A percentile compares a stretch with the other conserved stretches of the same genome.
Conservation (phyloP, 164 flowering plant species). For the Echeveria elegans region DNA sequence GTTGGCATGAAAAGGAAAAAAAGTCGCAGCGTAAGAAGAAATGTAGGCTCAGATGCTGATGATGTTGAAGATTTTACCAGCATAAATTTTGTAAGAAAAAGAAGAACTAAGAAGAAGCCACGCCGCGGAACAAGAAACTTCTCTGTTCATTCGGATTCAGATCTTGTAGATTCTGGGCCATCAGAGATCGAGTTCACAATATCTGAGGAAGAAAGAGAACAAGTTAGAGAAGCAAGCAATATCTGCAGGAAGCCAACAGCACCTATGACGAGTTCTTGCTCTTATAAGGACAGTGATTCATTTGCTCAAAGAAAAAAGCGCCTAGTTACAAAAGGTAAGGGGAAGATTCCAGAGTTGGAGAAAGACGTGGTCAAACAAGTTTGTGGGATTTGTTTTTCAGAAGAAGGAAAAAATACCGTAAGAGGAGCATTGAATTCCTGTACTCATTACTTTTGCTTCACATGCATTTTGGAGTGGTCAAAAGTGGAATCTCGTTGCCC, state of each 20-base stretch:
- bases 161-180: constrained; percentile 42
- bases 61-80: constrained; percentile 4
- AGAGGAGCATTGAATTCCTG: constrained; percentile 81
- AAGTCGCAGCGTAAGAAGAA: constrained; percentile 20
- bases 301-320: constrained; percentile 20
- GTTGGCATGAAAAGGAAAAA: constrained; percentile 24
- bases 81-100: background rate
- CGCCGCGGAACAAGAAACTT: constrained; percentile 23
- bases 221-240: constrained; percentile 51
- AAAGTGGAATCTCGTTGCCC: constrained; percentile 99
- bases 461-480: constrained; percentile 96
- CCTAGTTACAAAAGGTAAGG: constrained; percentile 55
- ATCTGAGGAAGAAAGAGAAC: constrained; percentile 89
- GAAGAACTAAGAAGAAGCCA: constrained; percentile 16
- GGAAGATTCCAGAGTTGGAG: constrained; percentile 43
- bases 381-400: constrained; percentile 92
- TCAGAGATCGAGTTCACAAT: constrained; percentile 69
- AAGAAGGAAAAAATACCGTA: constrained; percentile 65
- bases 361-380: constrained; percentile 53
- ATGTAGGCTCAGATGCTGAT: constrained; percentile 22
- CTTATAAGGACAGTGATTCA: constrained; percentile 19
- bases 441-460: constrained; percentile 79
- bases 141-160: constrained; percentile 50
- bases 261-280: constrained; percentile 37
- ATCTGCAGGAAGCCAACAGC: constrained; percentile 27